Conservation (phyloP, 805 yeast genomes). For the Brettanomyces naardenensis region DNA sequence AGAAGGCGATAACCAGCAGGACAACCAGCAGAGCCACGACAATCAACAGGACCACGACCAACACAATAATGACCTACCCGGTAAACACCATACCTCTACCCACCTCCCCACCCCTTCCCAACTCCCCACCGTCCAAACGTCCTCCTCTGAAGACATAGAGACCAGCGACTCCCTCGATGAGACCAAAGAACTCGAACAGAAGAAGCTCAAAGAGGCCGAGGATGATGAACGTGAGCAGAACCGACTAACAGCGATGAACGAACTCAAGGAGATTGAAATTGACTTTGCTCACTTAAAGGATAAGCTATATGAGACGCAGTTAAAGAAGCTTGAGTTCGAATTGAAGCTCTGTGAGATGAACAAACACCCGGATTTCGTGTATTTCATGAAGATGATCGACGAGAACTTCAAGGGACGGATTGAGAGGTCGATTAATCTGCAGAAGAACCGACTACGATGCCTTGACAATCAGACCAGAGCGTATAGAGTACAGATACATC, state of each 20-base stretch:
- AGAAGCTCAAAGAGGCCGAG: constrained; percentile 20
- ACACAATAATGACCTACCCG: background rate
- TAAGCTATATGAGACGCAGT: constrained; percentile 73
- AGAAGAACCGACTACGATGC: constrained; percentile 64
- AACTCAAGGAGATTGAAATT: constrained; percentile 71
- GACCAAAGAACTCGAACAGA: constrained; percentile 23
- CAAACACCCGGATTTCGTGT: constrained; percentile 82
- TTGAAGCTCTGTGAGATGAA: constrained; percentile 81
- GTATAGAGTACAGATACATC: constrained; percentile 72
- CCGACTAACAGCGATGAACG: constrained; percentile 59
- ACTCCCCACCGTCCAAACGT: constrained; percentile 29
- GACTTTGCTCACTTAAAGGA: constrained; percentile 85
- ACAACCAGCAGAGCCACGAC: background rate
- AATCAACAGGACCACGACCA: background rate
- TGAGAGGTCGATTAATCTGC: constrained; percentile 26
- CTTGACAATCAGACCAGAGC: constrained; percentile 79
- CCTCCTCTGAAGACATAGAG: constrained; percentile 40
- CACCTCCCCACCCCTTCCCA: too few relatives aligned
- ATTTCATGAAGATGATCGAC: constrained; percentile 63
- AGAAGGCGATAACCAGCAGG: background rate
- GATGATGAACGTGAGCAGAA: constrained; percentile 29
- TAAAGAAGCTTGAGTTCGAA: constrained; percentile 71
- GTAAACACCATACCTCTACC: background rate
- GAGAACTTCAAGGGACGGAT: constrained; percentile 67
- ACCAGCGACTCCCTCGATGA: constrained; percentile 24